phyloP scores from a whole-genome alignment of 164 flowering plant genomes.

The Macadamia integrifolia region DNA sequence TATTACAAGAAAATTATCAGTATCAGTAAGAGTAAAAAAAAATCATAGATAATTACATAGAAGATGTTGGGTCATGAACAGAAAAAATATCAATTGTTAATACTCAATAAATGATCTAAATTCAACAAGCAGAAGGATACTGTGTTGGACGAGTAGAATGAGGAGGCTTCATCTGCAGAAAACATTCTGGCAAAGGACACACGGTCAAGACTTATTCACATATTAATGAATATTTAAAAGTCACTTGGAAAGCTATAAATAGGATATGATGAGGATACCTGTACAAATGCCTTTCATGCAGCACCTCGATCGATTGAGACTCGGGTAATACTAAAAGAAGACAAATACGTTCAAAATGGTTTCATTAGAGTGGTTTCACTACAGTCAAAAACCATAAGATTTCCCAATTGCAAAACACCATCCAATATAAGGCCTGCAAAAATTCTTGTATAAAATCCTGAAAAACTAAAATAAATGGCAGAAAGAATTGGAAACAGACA shows the following conservation, averaged over 20 bases:
- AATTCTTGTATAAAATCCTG: background rate
- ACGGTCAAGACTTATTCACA: background rate
- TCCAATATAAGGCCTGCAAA: background rate
- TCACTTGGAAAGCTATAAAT: background rate
- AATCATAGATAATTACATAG: background rate
- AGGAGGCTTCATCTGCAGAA: constrained; percentile 95
- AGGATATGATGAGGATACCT: constrained; percentile 38
- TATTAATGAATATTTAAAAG: background rate
- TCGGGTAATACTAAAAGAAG: constrained; percentile 71
- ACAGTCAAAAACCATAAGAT: background rate
- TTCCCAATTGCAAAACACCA: background rate
- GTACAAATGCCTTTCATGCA: constrained; percentile 97
- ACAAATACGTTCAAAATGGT: constrained; percentile 6
- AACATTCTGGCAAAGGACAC: constrained; percentile 60
- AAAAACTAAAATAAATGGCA: background rate
- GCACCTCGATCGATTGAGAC: constrained; percentile 95
- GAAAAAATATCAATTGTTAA: background rate
- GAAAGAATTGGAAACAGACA: background rate
- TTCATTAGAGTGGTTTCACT: background rate
- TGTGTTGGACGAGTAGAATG: constrained; percentile 93
- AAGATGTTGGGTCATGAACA: background rate
- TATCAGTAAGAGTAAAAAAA: constrained; percentile 4
- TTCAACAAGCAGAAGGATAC: constrained; percentile 58
- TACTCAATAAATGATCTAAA: background rate
- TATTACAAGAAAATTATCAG: constrained; percentile 36